phyloP scores from a whole-genome alignment of 1,284 basidiomycete species.

The Ganoderma boninense region DNA sequence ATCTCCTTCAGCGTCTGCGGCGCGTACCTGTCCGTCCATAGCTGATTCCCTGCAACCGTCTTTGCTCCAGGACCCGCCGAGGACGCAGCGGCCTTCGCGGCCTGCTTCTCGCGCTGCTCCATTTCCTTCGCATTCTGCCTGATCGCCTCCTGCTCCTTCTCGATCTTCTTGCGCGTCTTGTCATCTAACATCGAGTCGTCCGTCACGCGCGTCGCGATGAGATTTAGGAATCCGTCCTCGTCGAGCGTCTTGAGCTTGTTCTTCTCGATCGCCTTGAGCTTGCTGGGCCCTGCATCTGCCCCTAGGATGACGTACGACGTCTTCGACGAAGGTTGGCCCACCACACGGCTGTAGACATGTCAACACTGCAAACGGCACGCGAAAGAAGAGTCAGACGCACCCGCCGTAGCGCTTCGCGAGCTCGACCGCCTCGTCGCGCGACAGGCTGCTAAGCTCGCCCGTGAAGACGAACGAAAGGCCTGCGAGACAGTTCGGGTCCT shows the following conservation, averaged over 20 bases:
- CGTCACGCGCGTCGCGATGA: slow-evolving; percentile 73
- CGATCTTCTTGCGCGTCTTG: slow-evolving; percentile 83
- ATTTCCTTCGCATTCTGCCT: slow-evolving; percentile 79
- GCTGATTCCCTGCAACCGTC: slow-evolving; percentile 56
- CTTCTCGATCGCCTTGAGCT: slow-evolving; percentile 87
- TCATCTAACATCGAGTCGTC: slow-evolving; percentile 68
- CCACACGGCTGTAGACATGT: slow-evolving; percentile 72
- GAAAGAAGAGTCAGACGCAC: slow-evolving; percentile 52
- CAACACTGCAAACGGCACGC: not conserved
- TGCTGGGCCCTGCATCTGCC: slow-evolving; percentile 87
- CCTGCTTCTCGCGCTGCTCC: slow-evolving; percentile 71
- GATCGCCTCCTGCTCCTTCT: slow-evolving; percentile 83
- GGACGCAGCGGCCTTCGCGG: slow-evolving; percentile 39
- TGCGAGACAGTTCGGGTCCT: slow-evolving; percentile 78
- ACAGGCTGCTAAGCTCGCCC: slow-evolving; percentile 88
- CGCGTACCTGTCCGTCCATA: slow-evolving; percentile 98
- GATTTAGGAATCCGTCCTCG: slow-evolving; percentile 89
- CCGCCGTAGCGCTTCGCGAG: slow-evolving; percentile 94
- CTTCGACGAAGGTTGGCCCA: slow-evolving; percentile 87
- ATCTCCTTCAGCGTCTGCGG: slow-evolving; percentile 89
- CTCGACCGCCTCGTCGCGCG: slow-evolving; percentile 88
- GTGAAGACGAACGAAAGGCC: slow-evolving; percentile 97
- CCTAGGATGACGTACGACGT: slow-evolving; percentile 94
- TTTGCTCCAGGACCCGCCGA: not conserved
- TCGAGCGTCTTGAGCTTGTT: slow-evolving; percentile 78